Evolutionary conservation across 768 basidiomycete species (phyloP).

Genomic region (Trametes gibbosa): DNA sequence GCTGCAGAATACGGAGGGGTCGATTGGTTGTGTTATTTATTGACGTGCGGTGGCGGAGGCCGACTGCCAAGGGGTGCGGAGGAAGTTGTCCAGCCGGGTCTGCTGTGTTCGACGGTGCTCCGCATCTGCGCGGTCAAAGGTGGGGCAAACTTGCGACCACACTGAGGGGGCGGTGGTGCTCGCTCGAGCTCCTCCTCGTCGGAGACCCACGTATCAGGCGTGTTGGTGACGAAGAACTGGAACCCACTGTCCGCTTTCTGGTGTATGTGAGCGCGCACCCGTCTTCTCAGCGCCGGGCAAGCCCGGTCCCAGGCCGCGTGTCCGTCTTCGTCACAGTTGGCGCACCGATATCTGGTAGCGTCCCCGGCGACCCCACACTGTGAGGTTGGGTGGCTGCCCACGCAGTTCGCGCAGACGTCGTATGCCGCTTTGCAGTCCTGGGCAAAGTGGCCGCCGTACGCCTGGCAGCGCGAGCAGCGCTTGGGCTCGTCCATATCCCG

Average conservation of each 20-base stretch:
- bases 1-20: neutral
- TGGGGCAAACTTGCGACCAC: neutral
- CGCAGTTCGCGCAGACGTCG: neutral
- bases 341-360: constrained; percentile 13
- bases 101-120: neutral
- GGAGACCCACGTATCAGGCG: neutral
- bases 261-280: neutral
- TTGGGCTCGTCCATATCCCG: neutral
- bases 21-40: neutral
- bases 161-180: neutral
- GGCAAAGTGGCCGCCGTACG: neutral
- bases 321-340: constrained; percentile 26
- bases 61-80: neutral
- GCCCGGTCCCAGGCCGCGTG: constrained; percentile 30
- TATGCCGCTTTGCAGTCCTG: too few species aligned
- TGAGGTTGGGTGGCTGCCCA: neutral
- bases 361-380: neutral
- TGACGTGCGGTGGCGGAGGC: neutral
- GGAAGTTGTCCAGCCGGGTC: neutral
- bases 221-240: constrained; percentile 6
- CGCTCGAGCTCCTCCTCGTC: neutral
- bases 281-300: constrained; percentile 15
- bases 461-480: neutral
- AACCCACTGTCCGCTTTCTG: neutral
- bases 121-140: neutral